phyloP scores from a whole-genome alignment of 257 asterid species.

The Henckelia pumila region DNA sequence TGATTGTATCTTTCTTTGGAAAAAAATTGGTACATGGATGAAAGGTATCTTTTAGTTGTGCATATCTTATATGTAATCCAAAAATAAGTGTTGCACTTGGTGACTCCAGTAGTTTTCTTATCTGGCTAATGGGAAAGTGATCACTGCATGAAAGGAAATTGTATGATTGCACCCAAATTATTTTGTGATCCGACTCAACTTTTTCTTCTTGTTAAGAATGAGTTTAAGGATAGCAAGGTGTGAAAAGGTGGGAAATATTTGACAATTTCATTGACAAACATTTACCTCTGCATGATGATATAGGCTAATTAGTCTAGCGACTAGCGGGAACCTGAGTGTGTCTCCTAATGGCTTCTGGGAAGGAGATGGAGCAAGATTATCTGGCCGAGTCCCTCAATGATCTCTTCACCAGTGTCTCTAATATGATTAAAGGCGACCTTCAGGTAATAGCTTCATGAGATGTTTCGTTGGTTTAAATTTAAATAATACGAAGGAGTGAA shows the following conservation, averaged over 20 bases:
- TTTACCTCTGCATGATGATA: conserved; percentile 1
- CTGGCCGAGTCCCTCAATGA: conserved; percentile 62
- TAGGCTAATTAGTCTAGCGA: conserved; percentile 18
- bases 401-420: conserved; percentile 68
- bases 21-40: conserved; percentile 3
- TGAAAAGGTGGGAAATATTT: not conserved
- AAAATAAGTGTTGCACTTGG: not conserved
- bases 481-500: not conserved
- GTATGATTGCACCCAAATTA: not conserved
- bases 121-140: not conserved
- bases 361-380: conserved; percentile 45
- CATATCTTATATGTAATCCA: not conserved
- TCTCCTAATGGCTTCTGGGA: conserved; percentile 36
- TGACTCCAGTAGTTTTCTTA: not conserved
- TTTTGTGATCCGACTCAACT: not conserved
- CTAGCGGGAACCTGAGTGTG: conserved; percentile 10
- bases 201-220: not conserved
- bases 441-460: conserved; percentile 48
- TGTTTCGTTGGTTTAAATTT: conserved; percentile 9
- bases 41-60: not conserved
- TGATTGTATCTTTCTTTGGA: not conserved
- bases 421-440: conserved; percentile 84
- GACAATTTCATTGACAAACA: conserved; percentile 1
- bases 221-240: not conserved
- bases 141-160: not conserved